Evolutionary conservation across 108 stramenopile genomes (phyloP).

Genomic region (Parietichytrium sp.): DNA sequence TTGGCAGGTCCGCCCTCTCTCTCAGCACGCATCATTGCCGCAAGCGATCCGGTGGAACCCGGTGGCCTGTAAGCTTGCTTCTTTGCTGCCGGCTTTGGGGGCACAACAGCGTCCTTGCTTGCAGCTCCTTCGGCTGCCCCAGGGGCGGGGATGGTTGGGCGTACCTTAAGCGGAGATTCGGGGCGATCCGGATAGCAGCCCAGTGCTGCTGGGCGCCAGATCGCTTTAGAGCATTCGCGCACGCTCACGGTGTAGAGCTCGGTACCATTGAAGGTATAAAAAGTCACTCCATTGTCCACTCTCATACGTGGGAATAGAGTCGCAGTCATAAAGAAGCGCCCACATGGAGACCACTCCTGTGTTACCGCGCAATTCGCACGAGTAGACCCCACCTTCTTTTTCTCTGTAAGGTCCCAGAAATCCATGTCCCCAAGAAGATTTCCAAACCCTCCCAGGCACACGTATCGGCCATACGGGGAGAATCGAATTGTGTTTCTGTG

Average conservation of each 20-base stretch:
- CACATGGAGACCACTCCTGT: conserved; percentile 89
- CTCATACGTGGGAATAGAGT: conserved; percentile 96
- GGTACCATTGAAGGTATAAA: conserved; percentile 81
- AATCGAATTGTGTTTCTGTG: conserved; percentile 85
- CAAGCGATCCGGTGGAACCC: conserved; percentile 50
- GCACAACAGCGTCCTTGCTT: conserved; percentile 44
- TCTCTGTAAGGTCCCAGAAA: conserved; percentile 91
- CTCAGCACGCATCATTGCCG: conserved; percentile 73
- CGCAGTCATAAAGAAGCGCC: conserved; percentile 77
- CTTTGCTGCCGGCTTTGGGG: conserved; percentile 29
- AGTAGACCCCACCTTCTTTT: conserved; percentile 62
- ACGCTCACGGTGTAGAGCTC: conserved; percentile 48
- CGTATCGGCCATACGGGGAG: conserved; percentile 84
- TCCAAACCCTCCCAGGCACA: conserved; percentile 77
- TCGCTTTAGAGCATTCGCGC: conserved; percentile 73
- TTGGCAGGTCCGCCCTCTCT: no score
- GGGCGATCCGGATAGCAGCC: conserved; percentile 84
- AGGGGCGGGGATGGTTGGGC: background rate
- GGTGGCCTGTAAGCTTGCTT: conserved; percentile 49
- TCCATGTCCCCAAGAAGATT: conserved; percentile 83
- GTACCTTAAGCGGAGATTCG: conserved; percentile 64
- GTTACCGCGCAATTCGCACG: conserved; percentile 70
- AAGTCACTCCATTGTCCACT: conserved; percentile 87
- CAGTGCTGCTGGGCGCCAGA: conserved; percentile 69
- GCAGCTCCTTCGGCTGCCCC: background rate